Percentiles rank a stretch among this genome's conserved stretches.
phyloP scores from a whole-genome alignment of 306 rosid species.

The Rosa chinensis region DNA sequence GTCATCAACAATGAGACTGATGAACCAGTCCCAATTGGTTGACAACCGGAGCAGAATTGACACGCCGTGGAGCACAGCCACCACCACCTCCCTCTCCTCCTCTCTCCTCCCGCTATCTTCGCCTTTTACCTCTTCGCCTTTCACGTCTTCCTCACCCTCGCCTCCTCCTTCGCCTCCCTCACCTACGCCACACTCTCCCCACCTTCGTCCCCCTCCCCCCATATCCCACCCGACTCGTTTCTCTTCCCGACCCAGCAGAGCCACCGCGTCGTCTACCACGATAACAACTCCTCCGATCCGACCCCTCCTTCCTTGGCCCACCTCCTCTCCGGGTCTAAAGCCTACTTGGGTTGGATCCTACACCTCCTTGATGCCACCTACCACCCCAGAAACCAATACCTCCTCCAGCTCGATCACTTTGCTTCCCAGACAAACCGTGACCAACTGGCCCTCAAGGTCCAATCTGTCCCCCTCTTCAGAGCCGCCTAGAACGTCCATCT shows the following conservation, averaged over 20 bases:
- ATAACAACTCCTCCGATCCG: conserved; percentile 43
- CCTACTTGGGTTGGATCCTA: conserved; percentile 53
- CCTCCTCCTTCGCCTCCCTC: conserved; percentile 1
- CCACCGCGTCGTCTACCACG: conserved; percentile 42
- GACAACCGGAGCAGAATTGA: too few species aligned
- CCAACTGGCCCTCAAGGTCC: conserved; percentile 56
- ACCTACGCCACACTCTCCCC: conserved; percentile 15
- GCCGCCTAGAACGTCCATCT: conserved; percentile 87
- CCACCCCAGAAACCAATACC: conserved; percentile 82
- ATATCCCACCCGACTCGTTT: conserved; percentile 49
- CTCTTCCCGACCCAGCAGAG: conserved; percentile 61
- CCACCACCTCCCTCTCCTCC: too few species aligned
- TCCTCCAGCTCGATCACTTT: conserved; percentile 75
- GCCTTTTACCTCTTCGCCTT: conserved; percentile 52
- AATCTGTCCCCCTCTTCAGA: conserved; percentile 53
- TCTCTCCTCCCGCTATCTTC: conserved; percentile 15
- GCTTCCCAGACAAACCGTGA: conserved; percentile 66
- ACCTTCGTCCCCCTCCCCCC: conserved; percentile 4
- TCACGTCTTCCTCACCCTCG: conserved; percentile 24
- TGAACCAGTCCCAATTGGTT: too few species aligned
- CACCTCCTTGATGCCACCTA: conserved; percentile 56
- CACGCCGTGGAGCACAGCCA: too few species aligned
- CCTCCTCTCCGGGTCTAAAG: conserved; percentile 66
- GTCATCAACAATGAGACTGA: too few species aligned
- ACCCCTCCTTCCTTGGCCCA: conserved; percentile 72